Evolutionary conservation across 192 early-diverging fungal species (phyloP).

Genomic region (Coemansia sp.): DNA sequence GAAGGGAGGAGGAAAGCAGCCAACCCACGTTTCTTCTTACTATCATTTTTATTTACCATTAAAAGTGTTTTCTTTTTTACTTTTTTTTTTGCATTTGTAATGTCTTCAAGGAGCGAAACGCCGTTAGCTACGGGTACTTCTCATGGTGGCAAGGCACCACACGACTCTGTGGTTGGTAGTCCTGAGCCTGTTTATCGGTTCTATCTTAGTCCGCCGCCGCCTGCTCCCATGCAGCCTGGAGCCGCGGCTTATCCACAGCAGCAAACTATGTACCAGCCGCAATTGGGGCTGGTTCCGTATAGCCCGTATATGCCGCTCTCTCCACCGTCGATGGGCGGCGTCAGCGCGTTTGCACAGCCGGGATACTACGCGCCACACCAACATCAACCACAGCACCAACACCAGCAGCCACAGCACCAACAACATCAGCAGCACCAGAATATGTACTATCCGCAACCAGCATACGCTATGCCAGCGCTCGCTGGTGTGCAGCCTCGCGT

Average conservation of each 20-base stretch:
- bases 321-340: constrained; percentile 26
- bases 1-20: background rate
- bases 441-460: constrained; percentile 37
- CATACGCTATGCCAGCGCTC: constrained; percentile 36
- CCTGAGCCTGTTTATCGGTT: constrained; percentile 50
- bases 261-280: constrained; percentile 30
- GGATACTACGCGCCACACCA: constrained; percentile 33
- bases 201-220: constrained; percentile 50
- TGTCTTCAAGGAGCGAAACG: constrained; percentile 45
- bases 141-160: constrained; percentile 6
- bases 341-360: constrained; percentile 43
- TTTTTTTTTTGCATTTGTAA: constrained; percentile 4
- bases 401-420: background rate
- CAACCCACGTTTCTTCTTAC: background rate
- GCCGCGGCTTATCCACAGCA: constrained; percentile 15
- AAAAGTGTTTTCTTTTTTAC: background rate
- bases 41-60: constrained; percentile 9
- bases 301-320: constrained; percentile 43
- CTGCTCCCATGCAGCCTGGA: constrained; percentile 22
- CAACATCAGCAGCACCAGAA: constrained; percentile 27
- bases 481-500: constrained; percentile 24
- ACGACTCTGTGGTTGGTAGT: constrained; percentile 11
- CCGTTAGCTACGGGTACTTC: constrained; percentile 25
- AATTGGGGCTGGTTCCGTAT: constrained; percentile 32
- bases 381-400: constrained; percentile 5